Conservation (phyloP, 1,139 yeast species). For the Torulaspora pretoriensis region DNA sequence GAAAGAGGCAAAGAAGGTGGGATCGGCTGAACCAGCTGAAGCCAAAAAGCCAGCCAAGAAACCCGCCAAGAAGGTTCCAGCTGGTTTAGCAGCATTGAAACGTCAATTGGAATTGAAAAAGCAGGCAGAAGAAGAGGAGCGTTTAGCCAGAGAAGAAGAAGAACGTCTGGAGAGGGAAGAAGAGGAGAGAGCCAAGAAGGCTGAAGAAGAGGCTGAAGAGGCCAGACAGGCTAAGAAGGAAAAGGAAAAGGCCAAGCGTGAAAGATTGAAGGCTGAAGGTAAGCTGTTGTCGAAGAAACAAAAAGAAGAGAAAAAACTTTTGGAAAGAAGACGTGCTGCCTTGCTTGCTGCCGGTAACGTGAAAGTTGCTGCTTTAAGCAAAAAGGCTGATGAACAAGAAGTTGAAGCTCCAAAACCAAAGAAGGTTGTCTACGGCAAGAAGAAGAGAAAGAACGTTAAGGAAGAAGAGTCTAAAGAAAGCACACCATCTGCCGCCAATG, state of each 20-base stretch:
- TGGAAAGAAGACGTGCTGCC: constrained; percentile 87
- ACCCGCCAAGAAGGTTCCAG: constrained; percentile 67
- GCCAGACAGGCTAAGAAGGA: constrained; percentile 73
- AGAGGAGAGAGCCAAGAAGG: constrained; percentile 49
- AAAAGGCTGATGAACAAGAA: constrained; percentile 35
- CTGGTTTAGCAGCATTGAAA: constrained; percentile 74
- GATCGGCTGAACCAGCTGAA: constrained; percentile 28
- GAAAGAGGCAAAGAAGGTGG: constrained; percentile 38
- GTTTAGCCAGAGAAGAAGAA: constrained; percentile 51
- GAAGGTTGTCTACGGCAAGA: constrained; percentile 71
- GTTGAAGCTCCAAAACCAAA: constrained; percentile 50
- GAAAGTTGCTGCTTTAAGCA: constrained; percentile 67
- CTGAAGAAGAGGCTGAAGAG: constrained; percentile 60
- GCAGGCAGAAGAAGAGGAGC: constrained; percentile 73
- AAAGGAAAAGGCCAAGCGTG: constrained; percentile 74
- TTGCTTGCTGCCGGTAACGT: constrained; percentile 72
- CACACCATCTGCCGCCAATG: constrained; percentile 16
- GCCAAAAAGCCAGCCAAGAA: constrained; percentile 41
- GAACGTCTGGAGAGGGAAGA: constrained; percentile 58
- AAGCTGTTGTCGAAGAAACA: constrained; percentile 86
- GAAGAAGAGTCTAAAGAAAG: constrained; percentile 28
- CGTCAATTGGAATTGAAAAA: constrained; percentile 84
- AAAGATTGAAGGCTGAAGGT: constrained; percentile 88
- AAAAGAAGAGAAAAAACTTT: constrained; percentile 82
- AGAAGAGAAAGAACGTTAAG: constrained; percentile 49